Percentiles rank a stretch among this genome's conserved stretches.
Conservation (phyloP, 352 stramenopile genomes). For the Phytophthora capsici region DNA sequence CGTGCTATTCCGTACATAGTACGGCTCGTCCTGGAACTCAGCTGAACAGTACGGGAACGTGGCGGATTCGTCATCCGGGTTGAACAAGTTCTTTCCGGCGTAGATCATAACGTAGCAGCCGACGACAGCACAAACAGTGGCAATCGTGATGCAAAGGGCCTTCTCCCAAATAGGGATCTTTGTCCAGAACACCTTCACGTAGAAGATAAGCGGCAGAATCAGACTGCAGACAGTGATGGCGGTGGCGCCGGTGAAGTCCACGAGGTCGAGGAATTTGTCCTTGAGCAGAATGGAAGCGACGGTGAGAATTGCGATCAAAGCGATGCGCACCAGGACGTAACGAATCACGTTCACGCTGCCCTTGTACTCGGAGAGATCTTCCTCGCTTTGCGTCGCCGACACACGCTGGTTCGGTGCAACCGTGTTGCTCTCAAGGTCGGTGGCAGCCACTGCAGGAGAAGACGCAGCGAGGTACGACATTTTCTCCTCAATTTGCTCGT, state of each 20-base stretch:
- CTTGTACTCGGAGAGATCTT: conserved; percentile 35
- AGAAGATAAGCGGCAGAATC: conserved; percentile 47
- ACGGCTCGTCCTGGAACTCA: conserved; percentile 35
- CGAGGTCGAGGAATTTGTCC: conserved; percentile 43
- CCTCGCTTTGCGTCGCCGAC: conserved; percentile 15
- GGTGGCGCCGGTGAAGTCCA: conserved; percentile 49
- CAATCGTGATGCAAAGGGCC: conserved; percentile 24
- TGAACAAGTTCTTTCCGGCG: conserved; percentile 38
- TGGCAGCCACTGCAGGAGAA: neutral
- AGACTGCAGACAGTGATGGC: conserved; percentile 42
- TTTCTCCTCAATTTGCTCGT: conserved; percentile 31
- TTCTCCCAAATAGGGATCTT: conserved; percentile 47
- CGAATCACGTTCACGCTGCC: conserved; percentile 31
- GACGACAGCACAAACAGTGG: conserved; percentile 31
- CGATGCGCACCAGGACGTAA: conserved; percentile 39
- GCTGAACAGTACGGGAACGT: conserved; percentile 42
- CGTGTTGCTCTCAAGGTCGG: conserved; percentile 25
- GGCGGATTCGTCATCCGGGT: conserved; percentile 9
- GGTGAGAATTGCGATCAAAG: conserved; percentile 37
- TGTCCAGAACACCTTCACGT: conserved; percentile 43
- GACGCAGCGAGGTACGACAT: conserved; percentile 26
- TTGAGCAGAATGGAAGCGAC: conserved; percentile 36
- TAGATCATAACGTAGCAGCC: conserved; percentile 43
- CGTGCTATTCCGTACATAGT: conserved; percentile 36
- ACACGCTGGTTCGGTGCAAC: neutral